These are phyloP conservation scores for Corniculantispora saksenae DNA, from an alignment of 2,329 filamentous ascomycete species.

Conservation along the genomic window DNA sequence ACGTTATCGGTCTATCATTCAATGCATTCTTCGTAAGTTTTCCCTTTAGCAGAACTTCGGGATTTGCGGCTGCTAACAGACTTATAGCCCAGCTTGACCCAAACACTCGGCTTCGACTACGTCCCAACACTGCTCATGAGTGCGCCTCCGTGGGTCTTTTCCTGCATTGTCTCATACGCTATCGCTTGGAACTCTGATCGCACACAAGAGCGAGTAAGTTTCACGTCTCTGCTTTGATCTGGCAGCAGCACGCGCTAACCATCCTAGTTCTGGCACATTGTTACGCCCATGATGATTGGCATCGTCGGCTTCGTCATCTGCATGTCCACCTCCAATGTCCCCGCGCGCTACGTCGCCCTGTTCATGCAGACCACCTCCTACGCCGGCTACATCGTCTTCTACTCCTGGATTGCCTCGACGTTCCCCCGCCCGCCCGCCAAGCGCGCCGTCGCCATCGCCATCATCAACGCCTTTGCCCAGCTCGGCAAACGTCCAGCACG, in stretches of 20 bases:
- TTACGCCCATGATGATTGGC: slow-evolving; percentile 53
- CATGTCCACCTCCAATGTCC: slow-evolving; percentile 57
- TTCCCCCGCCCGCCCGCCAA: slow-evolving; percentile 62
- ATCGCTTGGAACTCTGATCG: slow-evolving; percentile 59
- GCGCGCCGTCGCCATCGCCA: slow-evolving; percentile 60
- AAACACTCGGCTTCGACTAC: slow-evolving; percentile 53
- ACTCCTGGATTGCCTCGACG: slow-evolving; percentile 59
- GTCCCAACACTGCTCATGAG: slow-evolving; percentile 57
- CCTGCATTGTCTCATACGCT: slow-evolving; percentile 56
- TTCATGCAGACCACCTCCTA: slow-evolving; percentile 61
- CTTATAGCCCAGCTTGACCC: slow-evolving; percentile 49
- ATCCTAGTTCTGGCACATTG: slow-evolving; percentile 58
- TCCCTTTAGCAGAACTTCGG: not conserved
- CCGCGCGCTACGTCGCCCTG: slow-evolving; percentile 60
- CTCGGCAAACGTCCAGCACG: slow-evolving; percentile 39
- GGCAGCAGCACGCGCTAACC: not conserved
- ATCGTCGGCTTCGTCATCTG: slow-evolving; percentile 59
- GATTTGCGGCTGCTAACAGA: slow-evolving; percentile 15
- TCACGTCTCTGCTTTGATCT: not conserved
- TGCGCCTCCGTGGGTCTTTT: slow-evolving; percentile 60
- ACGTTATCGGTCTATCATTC: slow-evolving; percentile 59
- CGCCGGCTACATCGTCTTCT: slow-evolving; percentile 59
- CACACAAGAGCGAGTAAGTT: slow-evolving; percentile 51
- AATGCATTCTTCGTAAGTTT: slow-evolving; percentile 57
- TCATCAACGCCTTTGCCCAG: slow-evolving; percentile 52